phyloP scores from a whole-genome alignment of 306 rosid species.

The Sechiopsis laciniata region DNA sequence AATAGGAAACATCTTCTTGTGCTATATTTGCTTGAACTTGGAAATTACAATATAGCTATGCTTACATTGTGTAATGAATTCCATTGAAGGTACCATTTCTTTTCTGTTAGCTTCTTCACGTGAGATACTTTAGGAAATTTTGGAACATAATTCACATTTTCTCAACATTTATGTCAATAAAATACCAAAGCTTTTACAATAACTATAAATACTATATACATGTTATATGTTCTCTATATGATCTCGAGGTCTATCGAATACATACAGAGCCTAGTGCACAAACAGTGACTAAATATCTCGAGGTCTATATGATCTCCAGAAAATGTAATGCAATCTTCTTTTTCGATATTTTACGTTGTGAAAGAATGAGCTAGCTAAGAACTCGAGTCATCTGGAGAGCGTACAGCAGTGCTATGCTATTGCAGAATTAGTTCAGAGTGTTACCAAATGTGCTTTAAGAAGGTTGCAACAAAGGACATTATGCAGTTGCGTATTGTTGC shows the following conservation, averaged over 20 bases:
- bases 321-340: not conserved
- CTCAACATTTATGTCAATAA: not conserved
- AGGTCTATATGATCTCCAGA: too few species aligned
- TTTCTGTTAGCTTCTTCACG: not conserved
- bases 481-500: conserved; percentile 55
- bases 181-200: not conserved
- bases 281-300: not conserved
- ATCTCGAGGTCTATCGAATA: not conserved
- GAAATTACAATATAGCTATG: not conserved
- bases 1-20: not conserved
- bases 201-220: not conserved
- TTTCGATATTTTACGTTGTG: too few species aligned
- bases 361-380: not conserved
- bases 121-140: not conserved
- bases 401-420: not conserved
- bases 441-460: not conserved
- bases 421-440: not conserved
- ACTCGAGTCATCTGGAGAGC: not conserved
- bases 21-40: not conserved
- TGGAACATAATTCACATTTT: not conserved
- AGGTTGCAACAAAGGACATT: conserved; percentile 22
- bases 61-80: not conserved
- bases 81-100: not conserved
- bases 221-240: not conserved
- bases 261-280: not conserved